Evolutionary conservation across 805 yeast species (phyloP).

Genomic region (Candida germanica): DNA sequence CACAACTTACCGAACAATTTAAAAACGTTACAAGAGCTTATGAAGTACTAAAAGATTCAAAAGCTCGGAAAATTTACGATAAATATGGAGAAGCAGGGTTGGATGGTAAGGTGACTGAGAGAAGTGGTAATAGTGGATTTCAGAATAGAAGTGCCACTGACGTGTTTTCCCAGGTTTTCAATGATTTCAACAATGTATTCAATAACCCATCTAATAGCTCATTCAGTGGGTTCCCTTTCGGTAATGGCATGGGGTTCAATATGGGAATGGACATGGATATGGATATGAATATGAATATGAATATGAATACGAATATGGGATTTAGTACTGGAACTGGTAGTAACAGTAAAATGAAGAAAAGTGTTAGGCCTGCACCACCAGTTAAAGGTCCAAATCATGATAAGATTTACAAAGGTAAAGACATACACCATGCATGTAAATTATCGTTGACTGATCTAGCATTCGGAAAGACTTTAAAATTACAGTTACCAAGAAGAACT

Average conservation of each 20-base stretch:
- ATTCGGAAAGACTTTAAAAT: constrained; percentile 53
- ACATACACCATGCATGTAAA: constrained; percentile 53
- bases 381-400: constrained; percentile 3
- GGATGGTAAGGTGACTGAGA: constrained; percentile 21
- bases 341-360: constrained; percentile 12
- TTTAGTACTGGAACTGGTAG: background rate
- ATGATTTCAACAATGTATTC: constrained; percentile 29
- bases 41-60: constrained; percentile 51
- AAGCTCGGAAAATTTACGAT: constrained; percentile 50
- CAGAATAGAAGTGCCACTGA: constrained; percentile 19
- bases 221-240: constrained; percentile 11
- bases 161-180: constrained; percentile 37
- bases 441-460: constrained; percentile 57
- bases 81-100: constrained; percentile 46
- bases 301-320: constrained; percentile 8
- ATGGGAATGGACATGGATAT: constrained; percentile 7
- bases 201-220: constrained; percentile 6
- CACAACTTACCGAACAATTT: constrained; percentile 50
- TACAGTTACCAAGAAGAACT: constrained; percentile 50
- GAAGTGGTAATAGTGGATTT: constrained; percentile 5
- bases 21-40: constrained; percentile 66
- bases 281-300: constrained; percentile 11
- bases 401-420: constrained; percentile 41
- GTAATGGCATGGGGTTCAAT: constrained; percentile 4
- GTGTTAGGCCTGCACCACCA: constrained; percentile 20